Evolutionary conservation across 306 rosid species (phyloP).

Genomic region (Carpinus viminea): DNA sequence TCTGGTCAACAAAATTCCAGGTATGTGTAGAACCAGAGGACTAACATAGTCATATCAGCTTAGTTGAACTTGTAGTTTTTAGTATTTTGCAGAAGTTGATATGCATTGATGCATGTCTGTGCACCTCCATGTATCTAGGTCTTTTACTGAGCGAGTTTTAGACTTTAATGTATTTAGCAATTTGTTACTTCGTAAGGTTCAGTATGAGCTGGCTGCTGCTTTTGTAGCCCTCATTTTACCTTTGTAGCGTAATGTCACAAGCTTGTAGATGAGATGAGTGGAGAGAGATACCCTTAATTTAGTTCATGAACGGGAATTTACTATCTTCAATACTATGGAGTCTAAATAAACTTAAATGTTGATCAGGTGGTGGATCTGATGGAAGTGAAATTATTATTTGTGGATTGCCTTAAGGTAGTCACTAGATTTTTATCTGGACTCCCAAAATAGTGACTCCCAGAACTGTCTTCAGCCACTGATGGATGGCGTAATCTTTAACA

Average conservation of each 20-base stretch:
- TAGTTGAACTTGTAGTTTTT: background rate
- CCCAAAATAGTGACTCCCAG: background rate
- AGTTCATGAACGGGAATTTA: background rate
- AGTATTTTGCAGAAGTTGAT: conserved; percentile 4
- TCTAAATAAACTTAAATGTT: background rate
- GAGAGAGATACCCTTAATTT: conserved; percentile 1
- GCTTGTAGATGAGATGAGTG: conserved; percentile 5
- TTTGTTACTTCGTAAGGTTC: background rate
- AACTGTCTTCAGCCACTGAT: conserved; percentile 2
- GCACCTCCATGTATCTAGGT: conserved; percentile 1
- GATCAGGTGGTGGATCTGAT: conserved; percentile 4
- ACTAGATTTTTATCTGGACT: conserved; percentile 6
- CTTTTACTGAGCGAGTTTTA: background rate
- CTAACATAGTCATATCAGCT: background rate
- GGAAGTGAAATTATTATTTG: conserved; percentile 8
- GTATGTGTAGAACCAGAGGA: conserved; percentile 39
- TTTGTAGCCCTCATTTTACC: background rate
- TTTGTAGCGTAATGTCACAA: background rate
- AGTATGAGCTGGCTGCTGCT: background rate
- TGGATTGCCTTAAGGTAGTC: conserved; percentile 6
- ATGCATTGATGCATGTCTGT: background rate
- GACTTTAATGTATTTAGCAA: background rate
- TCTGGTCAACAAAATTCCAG: conserved; percentile 94
- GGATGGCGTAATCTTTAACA: conserved; percentile 12
- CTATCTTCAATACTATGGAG: background rate